Evolutionary conservation across 129 eudicot genomes (phyloP), one percentile per base, ranked within the genome.

Genomic region (Flaveria ramosissima): DNA sequence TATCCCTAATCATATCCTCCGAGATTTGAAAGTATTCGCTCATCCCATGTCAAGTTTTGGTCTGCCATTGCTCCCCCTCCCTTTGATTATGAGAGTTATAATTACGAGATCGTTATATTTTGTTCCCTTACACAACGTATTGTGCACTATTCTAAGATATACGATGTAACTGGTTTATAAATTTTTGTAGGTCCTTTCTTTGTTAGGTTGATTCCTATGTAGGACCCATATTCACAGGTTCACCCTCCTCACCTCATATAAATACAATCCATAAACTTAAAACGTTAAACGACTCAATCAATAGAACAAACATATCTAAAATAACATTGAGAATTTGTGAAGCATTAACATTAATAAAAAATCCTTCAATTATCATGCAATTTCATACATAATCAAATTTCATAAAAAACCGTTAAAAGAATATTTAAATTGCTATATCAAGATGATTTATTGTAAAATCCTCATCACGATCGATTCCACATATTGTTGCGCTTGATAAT

Each of bases 171-270:
- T 36, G 19, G 50, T 52, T 9, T n/a, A 52, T 27, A 9, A 4
- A 32, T 4, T 21, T 32, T 51, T 16, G 11, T 59, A 46, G 62
- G 26, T 46, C 36, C 48, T 20, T 27, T n/a, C 72, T 47, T 43
- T 39, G 23, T 63, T 63, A 26, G n/a, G 9, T 45, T 8, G 48
- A 75, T 47, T 75, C 50, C 20, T 62, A 62, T 1, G 63, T 63
- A 61, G 51, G 51, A 74, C 62, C 79, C 30, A 63, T 36, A 63
- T 11, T 11, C 77, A 8, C 53, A 57, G 1, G 15, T 55, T 36
- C 11, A 36, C 11, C 21, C n/a, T 47, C 48, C 9, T 62, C 36
- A 47, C 47, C 26, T 75, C 46, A 27, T 26, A 47, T 17, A 47
- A 62, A 62, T 75, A 50, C 48, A 2, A 46, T 48, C 50, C 36